Conservation (phyloP, 345 rosid genomes). For the Citrus medica region DNA sequence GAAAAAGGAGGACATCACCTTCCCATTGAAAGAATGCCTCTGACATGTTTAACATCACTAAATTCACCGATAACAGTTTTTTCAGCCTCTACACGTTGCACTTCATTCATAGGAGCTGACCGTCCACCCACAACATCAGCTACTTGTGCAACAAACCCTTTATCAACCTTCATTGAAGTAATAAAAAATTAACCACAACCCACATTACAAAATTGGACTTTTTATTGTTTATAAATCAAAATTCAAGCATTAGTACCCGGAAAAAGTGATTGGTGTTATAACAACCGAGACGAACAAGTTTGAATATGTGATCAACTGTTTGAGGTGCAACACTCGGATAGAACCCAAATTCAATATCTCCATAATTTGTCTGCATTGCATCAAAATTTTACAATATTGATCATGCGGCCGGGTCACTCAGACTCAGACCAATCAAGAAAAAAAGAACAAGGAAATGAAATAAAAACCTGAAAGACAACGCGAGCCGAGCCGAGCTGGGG, state of each 20-base stretch:
- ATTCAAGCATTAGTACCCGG: conserved; percentile 49
- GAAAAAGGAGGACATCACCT: conserved; percentile 33
- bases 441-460: background rate
- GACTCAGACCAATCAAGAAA: background rate
- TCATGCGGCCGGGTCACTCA: background rate
- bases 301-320: conserved; percentile 90
- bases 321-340: conserved; percentile 82
- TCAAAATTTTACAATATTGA: no score
- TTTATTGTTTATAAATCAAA: background rate
- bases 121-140: conserved; percentile 83
- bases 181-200: background rate
- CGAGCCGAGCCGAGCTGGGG: conserved; percentile 86
- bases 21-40: conserved; percentile 91
- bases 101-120: conserved; percentile 86
- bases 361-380: conserved; percentile 33
- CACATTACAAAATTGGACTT: background rate
- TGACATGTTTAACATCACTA: conserved; percentile 51
- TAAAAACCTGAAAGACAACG: conserved; percentile 66
- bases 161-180: conserved; percentile 62
- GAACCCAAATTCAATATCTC: conserved; percentile 92
- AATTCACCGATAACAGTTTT: conserved; percentile 37
- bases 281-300: conserved; percentile 89
- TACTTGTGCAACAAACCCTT: conserved; percentile 96
- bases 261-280: conserved; percentile 91
- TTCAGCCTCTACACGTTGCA: conserved; percentile 65